Conservation (phyloP, 306 rosid species). For the Vachellia collinsii region DNA sequence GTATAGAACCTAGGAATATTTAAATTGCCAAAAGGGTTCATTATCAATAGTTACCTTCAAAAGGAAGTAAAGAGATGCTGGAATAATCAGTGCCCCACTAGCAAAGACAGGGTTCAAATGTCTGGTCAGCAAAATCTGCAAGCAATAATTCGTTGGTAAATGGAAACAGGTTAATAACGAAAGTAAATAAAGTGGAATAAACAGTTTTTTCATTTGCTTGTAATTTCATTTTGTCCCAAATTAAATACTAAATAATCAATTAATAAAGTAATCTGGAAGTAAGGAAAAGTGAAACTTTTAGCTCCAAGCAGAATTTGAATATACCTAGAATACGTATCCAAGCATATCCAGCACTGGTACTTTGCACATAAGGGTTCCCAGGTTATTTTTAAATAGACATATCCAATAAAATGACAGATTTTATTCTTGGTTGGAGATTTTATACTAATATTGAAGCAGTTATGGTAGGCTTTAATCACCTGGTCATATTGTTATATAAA, state of each 20-base stretch:
- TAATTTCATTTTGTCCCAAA: slow-evolving; percentile 4
- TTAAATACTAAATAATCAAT: neutral
- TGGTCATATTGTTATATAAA: neutral
- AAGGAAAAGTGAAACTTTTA: neutral
- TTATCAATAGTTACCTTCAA: slow-evolving; percentile 66
- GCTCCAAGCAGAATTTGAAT: neutral
- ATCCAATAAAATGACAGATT: neutral
- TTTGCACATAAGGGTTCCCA: neutral
- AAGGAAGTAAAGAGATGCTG: slow-evolving; percentile 80
- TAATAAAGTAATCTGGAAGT: slow-evolving; percentile 27
- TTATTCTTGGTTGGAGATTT: slow-evolving; percentile 8
- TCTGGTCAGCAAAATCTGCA: slow-evolving; percentile 83
- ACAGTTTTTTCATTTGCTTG: slow-evolving; percentile 18
- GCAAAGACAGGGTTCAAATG: slow-evolving; percentile 73
- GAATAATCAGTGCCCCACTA: slow-evolving; percentile 86
- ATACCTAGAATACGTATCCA: neutral
- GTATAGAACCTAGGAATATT: slow-evolving; percentile 6
- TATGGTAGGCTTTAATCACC: slow-evolving; percentile 25
- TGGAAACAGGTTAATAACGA: slow-evolving; percentile 28
- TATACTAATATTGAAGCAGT: slow-evolving; percentile 1
- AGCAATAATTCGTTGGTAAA: slow-evolving; percentile 35
- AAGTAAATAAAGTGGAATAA: slow-evolving; percentile 19
- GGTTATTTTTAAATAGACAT: neutral
- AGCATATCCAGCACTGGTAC: neutral
- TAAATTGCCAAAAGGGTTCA: slow-evolving; percentile 14